Evolutionary conservation across 2,329 filamentous ascomycete species (phyloP).

Genomic region (Cercospora zeae-maydis): DNA sequence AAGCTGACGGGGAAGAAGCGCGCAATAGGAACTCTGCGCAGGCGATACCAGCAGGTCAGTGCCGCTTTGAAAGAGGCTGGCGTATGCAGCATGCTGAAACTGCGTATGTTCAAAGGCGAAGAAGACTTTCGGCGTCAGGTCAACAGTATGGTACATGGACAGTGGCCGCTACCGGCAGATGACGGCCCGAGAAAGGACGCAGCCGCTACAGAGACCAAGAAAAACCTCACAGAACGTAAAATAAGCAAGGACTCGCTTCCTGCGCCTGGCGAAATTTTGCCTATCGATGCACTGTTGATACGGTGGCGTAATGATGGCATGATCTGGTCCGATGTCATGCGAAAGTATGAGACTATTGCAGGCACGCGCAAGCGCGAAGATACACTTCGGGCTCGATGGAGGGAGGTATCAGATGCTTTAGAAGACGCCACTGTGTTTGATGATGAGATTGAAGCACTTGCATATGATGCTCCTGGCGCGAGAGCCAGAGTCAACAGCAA

Average conservation of each 20-base stretch:
- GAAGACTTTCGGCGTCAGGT: constrained; percentile 10
- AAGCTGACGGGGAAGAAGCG: constrained; percentile 3
- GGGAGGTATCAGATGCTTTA: constrained; percentile 4
- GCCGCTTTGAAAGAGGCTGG: constrained; percentile 6
- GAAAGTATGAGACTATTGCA: background rate
- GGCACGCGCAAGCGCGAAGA: background rate
- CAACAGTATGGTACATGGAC: background rate
- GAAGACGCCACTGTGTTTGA: background rate
- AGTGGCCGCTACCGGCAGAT: background rate
- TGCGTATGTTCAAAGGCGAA: constrained; percentile 7
- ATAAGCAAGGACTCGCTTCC: background rate
- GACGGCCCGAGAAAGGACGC: background rate
- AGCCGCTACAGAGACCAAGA: background rate
- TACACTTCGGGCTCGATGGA: constrained; percentile 9
- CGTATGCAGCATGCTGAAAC: background rate
- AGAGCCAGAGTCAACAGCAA: constrained; percentile 12
- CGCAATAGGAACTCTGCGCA: constrained; percentile 10
- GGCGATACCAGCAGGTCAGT: constrained; percentile 12
- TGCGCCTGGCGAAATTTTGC: constrained; percentile 5
- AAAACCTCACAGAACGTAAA: background rate
- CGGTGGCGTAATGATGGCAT: constrained; percentile 12
- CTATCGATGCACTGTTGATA: constrained; percentile 10
- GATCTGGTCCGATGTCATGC: constrained; percentile 11
- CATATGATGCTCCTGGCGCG: constrained; percentile 6
- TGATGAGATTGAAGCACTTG: constrained; percentile 8